Percentiles rank a stretch among this genome's conserved stretches.
These are phyloP conservation scores for Penicillium subrubescens DNA, from an alignment of 495 filamentous ascomycete species.

Conservation along the genomic window DNA sequence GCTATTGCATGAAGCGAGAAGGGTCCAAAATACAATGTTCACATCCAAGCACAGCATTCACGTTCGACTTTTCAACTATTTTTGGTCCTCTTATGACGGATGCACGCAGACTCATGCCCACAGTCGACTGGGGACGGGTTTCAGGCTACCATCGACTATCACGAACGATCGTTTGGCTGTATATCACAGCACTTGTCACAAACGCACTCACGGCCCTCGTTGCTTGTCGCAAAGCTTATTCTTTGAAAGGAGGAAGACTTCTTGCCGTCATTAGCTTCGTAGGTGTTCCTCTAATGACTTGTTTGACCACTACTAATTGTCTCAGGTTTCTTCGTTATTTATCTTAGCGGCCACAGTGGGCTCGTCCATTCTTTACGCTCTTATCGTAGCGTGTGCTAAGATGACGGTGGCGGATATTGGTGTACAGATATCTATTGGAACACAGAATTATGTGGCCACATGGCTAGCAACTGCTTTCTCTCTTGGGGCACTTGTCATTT, in stretches of 20 bases:
- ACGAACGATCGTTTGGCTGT: too few species aligned
- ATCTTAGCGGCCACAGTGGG: not conserved
- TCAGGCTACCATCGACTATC: too few species aligned
- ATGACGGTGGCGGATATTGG: slow-evolving; percentile 1
- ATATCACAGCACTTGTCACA: too few species aligned
- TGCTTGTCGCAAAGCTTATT: too few species aligned
- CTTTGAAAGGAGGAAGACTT: too few species aligned
- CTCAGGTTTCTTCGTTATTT: slow-evolving; percentile 1
- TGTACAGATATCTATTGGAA: slow-evolving; percentile 1
- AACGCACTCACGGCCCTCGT: too few species aligned
- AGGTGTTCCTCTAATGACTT: slow-evolving; percentile 1
- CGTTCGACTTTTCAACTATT: too few species aligned
- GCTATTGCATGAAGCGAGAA: slow-evolving; percentile 2
- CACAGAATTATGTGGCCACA: not conserved
- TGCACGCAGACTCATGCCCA: too few species aligned
- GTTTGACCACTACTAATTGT: not conserved
- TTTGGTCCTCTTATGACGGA: too few species aligned
- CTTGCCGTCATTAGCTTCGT: too few species aligned
- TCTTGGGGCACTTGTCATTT: slow-evolving; percentile 3
- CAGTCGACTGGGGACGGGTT: too few species aligned
- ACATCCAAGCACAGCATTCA: slow-evolving; percentile 3
- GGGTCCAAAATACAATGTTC: slow-evolving; percentile 3
- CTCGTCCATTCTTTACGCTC: not conserved
- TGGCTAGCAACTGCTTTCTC: slow-evolving; percentile 1
- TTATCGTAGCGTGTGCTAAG: slow-evolving; percentile 3